Base-by-base conservation (phyloP, 805 yeast species). In the Cyberlindnera japonica region DNA sequence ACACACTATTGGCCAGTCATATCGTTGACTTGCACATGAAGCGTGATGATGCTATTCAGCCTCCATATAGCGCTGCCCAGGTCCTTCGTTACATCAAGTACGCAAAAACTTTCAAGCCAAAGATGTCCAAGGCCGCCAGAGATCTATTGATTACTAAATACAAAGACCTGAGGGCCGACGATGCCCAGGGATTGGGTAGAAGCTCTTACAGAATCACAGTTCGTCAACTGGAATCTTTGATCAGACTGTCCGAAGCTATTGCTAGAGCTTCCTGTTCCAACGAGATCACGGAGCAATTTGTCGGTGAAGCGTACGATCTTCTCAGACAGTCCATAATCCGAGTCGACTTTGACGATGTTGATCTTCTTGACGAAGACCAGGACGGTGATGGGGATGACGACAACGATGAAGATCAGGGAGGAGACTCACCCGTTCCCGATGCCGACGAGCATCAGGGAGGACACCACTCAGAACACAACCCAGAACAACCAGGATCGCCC, bases 131-230 rank as follows among this genome's bases (percentile, higher is more conserved):
- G 47, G 87, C 78, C 40, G 93, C 98, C 1, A 71, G 95, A 51
- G 81, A 79, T 41, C 77, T 74, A 47, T 67, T 91, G 51, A 91
- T 91, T 23, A 69, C 77, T 37, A 76, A 82, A 49, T 91, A 91
- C 64, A 87, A 86, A 59, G 95, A 85, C 54, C 72, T 91, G 47
- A 75, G 99, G 63, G 77, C 76, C 26, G 93, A 87, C 57, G 98
- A 91, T 62, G 86, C 96, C 2, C 95, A 85, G 61, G 96, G 95
- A 1, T 68, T 83, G 38, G 84, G 86, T 16, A 73, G 91, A 58
- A 79, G 88, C 37, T 83, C 95, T 44, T 91, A 91, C 62, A 72
- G 98, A 61, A 93, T 93, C 54, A 93, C 99, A 0, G 99, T 93
- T 25, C 84, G 99, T 71, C 99, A 93, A 61, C 73, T 93, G 55